A percentile compares a stretch with the other conserved stretches of the same genome.
These are phyloP conservation scores for Adansonia digitata DNA, from an alignment of 345 rosid species.

Conservation along the genomic window DNA sequence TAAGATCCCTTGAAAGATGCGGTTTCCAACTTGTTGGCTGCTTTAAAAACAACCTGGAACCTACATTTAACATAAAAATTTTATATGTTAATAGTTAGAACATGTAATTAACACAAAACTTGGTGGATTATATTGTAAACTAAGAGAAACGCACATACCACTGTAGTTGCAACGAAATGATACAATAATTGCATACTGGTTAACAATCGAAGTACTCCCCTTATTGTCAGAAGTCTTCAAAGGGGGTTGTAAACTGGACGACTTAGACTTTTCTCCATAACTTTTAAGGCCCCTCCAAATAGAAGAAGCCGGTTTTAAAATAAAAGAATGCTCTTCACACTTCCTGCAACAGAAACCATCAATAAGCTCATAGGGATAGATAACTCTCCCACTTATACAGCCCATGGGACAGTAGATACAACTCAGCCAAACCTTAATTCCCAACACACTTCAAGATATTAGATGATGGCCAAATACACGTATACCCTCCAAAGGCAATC, in stretches of 20 bases:
- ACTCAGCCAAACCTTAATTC: neutral
- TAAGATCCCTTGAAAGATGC: conserved; percentile 67
- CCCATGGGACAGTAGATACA: neutral
- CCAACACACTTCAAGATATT: neutral
- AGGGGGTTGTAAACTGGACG: conserved; percentile 40
- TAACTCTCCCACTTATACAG: neutral
- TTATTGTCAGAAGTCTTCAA: conserved; percentile 45
- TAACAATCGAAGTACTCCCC: conserved; percentile 36
- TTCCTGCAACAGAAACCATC: conserved; percentile 51
- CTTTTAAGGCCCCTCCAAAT: conserved; percentile 50
- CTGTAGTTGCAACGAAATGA: conserved; percentile 90
- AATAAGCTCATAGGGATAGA: conserved; percentile 14
- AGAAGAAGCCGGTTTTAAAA: conserved; percentile 71
- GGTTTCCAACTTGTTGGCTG: conserved; percentile 86
- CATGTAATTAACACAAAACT: conserved; percentile 13
- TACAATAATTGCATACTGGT: conserved; percentile 77
- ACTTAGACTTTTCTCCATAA: conserved; percentile 40
- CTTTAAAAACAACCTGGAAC: conserved; percentile 87
- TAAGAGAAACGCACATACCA: conserved; percentile 39
- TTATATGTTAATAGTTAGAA: conserved; percentile 12
- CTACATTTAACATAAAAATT: conserved; percentile 35
- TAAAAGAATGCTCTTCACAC: conserved; percentile 96
- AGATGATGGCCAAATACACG: neutral
- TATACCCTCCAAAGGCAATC: neutral
- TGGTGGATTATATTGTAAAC: conserved; percentile 4